Conservation (phyloP, 1,139 yeast species). For the Saccharomyces hybrid region DNA sequence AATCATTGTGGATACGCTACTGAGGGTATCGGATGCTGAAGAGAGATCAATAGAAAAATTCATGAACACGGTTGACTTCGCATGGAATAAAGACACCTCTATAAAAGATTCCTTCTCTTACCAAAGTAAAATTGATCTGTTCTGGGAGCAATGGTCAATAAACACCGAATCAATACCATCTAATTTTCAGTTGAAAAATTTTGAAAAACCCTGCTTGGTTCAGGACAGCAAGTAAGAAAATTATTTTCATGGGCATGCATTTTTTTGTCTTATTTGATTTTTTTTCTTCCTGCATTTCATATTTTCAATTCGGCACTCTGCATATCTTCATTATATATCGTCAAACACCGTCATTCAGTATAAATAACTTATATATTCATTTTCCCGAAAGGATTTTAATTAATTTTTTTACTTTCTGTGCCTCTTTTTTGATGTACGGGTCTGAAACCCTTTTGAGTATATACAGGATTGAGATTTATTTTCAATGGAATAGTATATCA, state of each 20-base stretch:
- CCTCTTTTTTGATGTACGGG: background rate
- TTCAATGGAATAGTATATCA: background rate
- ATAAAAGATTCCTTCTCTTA: background rate
- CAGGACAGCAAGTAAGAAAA: background rate
- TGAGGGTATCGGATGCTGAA: conserved; percentile 11
- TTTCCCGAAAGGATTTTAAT: no score
- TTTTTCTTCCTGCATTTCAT: background rate
- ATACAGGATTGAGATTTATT: background rate
- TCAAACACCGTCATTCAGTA: background rate
- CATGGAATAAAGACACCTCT: conserved; percentile 4
- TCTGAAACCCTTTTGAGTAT: background rate
- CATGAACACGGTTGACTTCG: conserved; percentile 3
- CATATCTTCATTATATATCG: background rate
- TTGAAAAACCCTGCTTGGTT: background rate
- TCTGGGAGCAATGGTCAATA: background rate
- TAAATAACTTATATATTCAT: background rate
- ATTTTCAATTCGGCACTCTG: background rate
- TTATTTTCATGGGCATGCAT: background rate
- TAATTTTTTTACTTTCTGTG: background rate
- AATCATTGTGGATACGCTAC: conserved; percentile 15
- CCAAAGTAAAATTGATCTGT: conserved; percentile 1
- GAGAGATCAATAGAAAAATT: conserved; percentile 15
- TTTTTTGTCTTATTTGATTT: background rate
- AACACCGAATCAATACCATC: background rate
- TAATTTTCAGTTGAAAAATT: background rate